Conservation (phyloP, 2,329 filamentous ascomycete genomes). For the Colletotrichum sp. region DNA sequence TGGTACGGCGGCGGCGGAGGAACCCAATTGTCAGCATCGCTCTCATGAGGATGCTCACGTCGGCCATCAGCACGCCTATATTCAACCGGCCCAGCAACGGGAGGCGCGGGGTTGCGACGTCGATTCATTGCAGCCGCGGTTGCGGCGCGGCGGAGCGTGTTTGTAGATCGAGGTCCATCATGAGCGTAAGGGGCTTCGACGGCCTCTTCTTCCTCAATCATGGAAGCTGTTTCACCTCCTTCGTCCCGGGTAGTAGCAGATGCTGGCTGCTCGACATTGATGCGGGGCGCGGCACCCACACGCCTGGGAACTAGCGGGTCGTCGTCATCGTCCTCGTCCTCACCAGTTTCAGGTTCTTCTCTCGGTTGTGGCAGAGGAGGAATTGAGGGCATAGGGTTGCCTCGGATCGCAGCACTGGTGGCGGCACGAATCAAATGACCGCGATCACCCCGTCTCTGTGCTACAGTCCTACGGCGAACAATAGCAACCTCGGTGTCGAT, state of each 20-base stretch:
- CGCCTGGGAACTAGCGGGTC: conserved; percentile 60
- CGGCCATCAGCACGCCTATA: conserved; percentile 74
- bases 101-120: conserved; percentile 65
- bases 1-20: conserved; percentile 84
- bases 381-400: conserved; percentile 26
- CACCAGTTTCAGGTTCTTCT: conserved; percentile 25
- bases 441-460: conserved; percentile 60
- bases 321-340: conserved; percentile 38
- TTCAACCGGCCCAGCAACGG: conserved; percentile 59
- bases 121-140: conserved; percentile 79
- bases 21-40: conserved; percentile 88
- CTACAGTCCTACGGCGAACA: conserved; percentile 75
- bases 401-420: conserved; percentile 40
- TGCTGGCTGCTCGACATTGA: conserved; percentile 22
- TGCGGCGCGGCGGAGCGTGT: conserved; percentile 74
- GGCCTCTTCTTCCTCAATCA: conserved; percentile 59
- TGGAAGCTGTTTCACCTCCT: conserved; percentile 47
- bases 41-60: conserved; percentile 80
- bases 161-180: conserved; percentile 71
- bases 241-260: conserved; percentile 33
- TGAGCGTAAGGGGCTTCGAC: conserved; percentile 77
- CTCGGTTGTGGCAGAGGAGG: conserved; percentile 34
- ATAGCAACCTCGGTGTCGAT: conserved; percentile 81
- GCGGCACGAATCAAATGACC: conserved; percentile 54
- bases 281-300: conserved; percentile 39